phyloP scores from a whole-genome alignment of 1,284 basidiomycete species.

The Pholiota adiposa region DNA sequence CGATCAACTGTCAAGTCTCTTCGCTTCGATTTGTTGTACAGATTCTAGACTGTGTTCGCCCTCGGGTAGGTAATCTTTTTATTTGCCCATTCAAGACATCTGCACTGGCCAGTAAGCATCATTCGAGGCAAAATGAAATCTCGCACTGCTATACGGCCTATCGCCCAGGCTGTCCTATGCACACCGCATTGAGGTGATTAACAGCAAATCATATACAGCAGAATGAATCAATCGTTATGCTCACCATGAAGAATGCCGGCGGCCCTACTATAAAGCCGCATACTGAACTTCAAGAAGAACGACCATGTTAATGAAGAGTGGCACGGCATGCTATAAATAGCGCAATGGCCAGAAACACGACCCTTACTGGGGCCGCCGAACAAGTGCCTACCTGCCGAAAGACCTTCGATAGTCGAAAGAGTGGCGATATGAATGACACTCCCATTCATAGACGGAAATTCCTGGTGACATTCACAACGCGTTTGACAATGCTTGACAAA shows the following conservation, averaged over 20 bases:
- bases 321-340: not conserved
- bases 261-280: not conserved
- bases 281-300: not conserved
- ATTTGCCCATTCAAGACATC: not conserved
- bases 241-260: not conserved
- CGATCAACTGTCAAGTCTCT: not conserved
- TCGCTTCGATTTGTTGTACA: not conserved
- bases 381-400: not conserved
- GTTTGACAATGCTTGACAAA: not conserved
- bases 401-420: not conserved
- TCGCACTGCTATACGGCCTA: not conserved
- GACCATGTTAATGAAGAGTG: not conserved
- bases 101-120: not conserved
- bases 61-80: not conserved
- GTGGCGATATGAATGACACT: not conserved
- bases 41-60: not conserved
- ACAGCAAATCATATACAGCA: not conserved
- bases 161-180: not conserved
- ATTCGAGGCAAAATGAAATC: not conserved
- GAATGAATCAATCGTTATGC: not conserved
- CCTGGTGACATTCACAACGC: not conserved
- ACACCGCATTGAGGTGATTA: not conserved
- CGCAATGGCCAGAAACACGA: not conserved
- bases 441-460: not conserved
- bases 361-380: not conserved